Base-by-base conservation (phyloP, 805 yeast species). In the Pichia pseudocactophila region DNA sequence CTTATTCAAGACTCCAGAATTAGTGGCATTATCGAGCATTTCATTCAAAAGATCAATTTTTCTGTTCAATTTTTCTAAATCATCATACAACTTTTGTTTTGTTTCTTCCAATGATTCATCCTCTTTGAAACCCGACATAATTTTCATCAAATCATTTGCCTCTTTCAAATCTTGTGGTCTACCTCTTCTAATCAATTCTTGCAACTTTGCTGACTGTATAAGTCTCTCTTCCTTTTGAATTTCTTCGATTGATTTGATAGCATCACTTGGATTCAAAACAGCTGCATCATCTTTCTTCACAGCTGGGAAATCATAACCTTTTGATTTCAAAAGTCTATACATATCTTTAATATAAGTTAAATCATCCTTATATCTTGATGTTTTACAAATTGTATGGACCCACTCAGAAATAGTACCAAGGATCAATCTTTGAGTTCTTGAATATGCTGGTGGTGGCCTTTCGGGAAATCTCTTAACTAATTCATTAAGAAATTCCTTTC, bases 81-180 rank as follows among this genome's bases (percentile, higher is more conserved):
- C 97, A 49, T 82, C 86, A 28, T 81, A 79, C 28, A 89, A 82
- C 52, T 83, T 78, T 43, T 83, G 85, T 56, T 78, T 79, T 50
- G 87, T 83, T 53, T 80, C 84, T 42, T 77, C 76, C 47, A 73
- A 67, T 16, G 73, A 67, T 47, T 79, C 76, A 59, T 88, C 96
- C 55, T 84, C 87, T 61, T 84, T 84, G 69, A 87, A 92, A 6
- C 99, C 99, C 5, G 97, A 95, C 96, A 92, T 88, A 52, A 92
- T 78, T 61, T 90, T 88, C 98, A 92, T 92, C 62, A 92, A 73
- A 53, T 84, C 86, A 63, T 92, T 92, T 35, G 99, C 99, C 63
- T 92, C 98, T 54, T 82, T 85, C 57, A 92, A 74, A 64, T 92
- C 99, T 49, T 81, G 84, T 7, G 98, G 97, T 61, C 85, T 82